Percentiles rank a stretch among this genome's conserved stretches.
These are phyloP conservation scores for Microthyrium microscopicum DNA, from an alignment of 2,329 filamentous ascomycete genomes.

Conservation along the genomic window DNA sequence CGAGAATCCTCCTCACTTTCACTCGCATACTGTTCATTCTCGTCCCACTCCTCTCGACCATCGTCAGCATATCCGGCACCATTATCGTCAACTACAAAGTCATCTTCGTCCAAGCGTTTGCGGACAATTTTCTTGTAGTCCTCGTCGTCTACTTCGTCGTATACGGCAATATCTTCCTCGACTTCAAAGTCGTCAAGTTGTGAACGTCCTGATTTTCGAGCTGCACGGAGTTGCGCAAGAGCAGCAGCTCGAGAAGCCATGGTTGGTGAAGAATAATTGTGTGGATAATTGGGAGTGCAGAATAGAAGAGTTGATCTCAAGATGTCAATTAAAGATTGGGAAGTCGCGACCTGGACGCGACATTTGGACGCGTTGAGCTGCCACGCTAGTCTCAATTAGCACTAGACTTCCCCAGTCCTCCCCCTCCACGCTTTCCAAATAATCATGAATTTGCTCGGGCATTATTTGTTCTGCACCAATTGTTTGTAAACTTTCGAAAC, in stretches of 20 bases:
- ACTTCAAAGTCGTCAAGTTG: slow-evolving; percentile 76
- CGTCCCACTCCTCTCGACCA: slow-evolving; percentile 61
- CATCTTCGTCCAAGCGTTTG: slow-evolving; percentile 75
- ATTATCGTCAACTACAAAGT: slow-evolving; percentile 98
- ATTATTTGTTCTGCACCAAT: too few relatives aligned
- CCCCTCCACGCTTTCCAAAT: too few relatives aligned
- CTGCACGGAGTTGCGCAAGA: slow-evolving; percentile 56
- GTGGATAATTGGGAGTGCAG: too few relatives aligned
- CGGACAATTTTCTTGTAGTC: slow-evolving; percentile 94
- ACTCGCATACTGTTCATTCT: slow-evolving; percentile 52
- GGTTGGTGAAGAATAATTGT: too few relatives aligned
- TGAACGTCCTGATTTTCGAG: slow-evolving; percentile 82
- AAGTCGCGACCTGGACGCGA: too few relatives aligned
- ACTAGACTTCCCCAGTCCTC: too few relatives aligned
- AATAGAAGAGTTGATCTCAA: too few relatives aligned
- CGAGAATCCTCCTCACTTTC: slow-evolving; percentile 59
- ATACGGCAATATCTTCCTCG: slow-evolving; percentile 67
- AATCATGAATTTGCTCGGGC: too few relatives aligned
- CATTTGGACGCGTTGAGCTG: too few relatives aligned
- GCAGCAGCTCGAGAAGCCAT: slow-evolving; percentile 31
- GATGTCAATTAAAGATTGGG: too few relatives aligned
- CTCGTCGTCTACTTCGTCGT: slow-evolving; percentile 93
- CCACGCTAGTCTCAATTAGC: too few relatives aligned
- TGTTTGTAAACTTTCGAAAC: too few relatives aligned
- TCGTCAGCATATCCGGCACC: slow-evolving; percentile 94